These are phyloP conservation scores for Moesziomyces sp. DNA, from an alignment of 1,284 basidiomycete species.

Conservation along the genomic window DNA sequence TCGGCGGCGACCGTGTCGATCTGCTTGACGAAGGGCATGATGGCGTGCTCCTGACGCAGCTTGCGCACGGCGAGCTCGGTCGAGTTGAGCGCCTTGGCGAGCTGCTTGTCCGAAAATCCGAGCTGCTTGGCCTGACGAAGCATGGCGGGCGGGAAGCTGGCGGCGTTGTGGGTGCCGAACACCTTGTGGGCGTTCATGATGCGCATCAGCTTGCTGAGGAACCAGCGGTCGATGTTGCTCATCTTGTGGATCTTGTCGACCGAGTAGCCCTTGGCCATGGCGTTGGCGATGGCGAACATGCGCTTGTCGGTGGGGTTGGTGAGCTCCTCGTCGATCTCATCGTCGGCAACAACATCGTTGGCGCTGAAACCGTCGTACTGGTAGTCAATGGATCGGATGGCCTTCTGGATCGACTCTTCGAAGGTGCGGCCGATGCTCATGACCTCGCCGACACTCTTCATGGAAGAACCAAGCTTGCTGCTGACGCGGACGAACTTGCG, in stretches of 20 bases:
- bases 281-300: slow-evolving; percentile 88
- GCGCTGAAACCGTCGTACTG: slow-evolving; percentile 89
- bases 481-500: slow-evolving; percentile 83
- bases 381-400: slow-evolving; percentile 94
- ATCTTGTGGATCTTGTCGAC: slow-evolving; percentile 96
- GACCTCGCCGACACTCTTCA: slow-evolving; percentile 99
- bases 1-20: slow-evolving; percentile 99
- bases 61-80: slow-evolving; percentile 89
- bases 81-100: slow-evolving; percentile 82
- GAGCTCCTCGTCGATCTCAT: slow-evolving; percentile 85
- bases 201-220: slow-evolving; percentile 83
- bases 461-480: slow-evolving; percentile 63
- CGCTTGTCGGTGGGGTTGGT: slow-evolving; percentile 89
- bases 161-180: slow-evolving; percentile 76
- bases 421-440: slow-evolving; percentile 99
- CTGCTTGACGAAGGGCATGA: slow-evolving; percentile 95
- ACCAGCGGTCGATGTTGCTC: slow-evolving; percentile 98
- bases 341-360: slow-evolving; percentile 79
- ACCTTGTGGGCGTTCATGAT: slow-evolving; percentile 55
- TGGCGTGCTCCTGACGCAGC: slow-evolving; percentile 83
- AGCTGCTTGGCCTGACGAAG: slow-evolving; percentile 90
- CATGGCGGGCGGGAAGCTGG: slow-evolving; percentile 76
- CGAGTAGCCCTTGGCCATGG: slow-evolving; percentile 87
- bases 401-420: slow-evolving; percentile 98
- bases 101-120: slow-evolving; percentile 93